A percentile compares a stretch with the other conserved stretches of the same genome.
Evolutionary conservation across 2,329 filamentous ascomycete genomes (phyloP).

Genomic region (Trichoderma harzianum): DNA sequence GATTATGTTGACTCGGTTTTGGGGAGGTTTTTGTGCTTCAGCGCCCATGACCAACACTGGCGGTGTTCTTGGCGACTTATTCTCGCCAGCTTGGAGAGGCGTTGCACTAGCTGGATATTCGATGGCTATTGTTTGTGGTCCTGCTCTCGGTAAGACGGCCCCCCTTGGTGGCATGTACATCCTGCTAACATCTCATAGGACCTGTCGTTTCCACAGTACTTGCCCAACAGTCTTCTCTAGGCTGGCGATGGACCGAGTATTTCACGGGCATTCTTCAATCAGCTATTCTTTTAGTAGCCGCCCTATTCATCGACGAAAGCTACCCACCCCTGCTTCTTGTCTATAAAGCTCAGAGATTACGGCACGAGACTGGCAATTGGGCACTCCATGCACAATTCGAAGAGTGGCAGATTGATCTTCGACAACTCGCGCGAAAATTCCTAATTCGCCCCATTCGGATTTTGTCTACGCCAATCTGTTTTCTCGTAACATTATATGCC

Average conservation of each 20-base stretch:
- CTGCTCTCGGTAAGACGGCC: slow-evolving; percentile 45
- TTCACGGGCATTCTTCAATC: slow-evolving; percentile 61
- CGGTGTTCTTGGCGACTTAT: slow-evolving; percentile 66
- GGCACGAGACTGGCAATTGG: slow-evolving; percentile 65
- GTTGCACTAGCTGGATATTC: slow-evolving; percentile 66
- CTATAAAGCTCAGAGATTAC: slow-evolving; percentile 56
- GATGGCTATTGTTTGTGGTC: slow-evolving; percentile 61
- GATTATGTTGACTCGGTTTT: slow-evolving; percentile 63
- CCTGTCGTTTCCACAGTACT: slow-evolving; percentile 48
- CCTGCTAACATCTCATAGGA: slow-evolving; percentile 26
- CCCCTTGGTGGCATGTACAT: background rate
- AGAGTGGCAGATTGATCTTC: slow-evolving; percentile 64
- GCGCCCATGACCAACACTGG: slow-evolving; percentile 68
- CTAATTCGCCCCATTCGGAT: slow-evolving; percentile 65
- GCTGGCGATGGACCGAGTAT: slow-evolving; percentile 57
- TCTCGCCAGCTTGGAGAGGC: slow-evolving; percentile 55
- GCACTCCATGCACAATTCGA: slow-evolving; percentile 64
- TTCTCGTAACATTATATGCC: slow-evolving; percentile 66
- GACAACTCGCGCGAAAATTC: slow-evolving; percentile 62
- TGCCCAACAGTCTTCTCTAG: slow-evolving; percentile 38
- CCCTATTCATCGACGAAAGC: slow-evolving; percentile 61
- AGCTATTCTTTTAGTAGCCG: slow-evolving; percentile 49
- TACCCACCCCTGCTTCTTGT: slow-evolving; percentile 62
- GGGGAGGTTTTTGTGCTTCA: slow-evolving; percentile 59
- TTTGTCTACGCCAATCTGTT: slow-evolving; percentile 66